Conservation (phyloP, 768 basidiomycete genomes). For the Podaxis sp. region DNA sequence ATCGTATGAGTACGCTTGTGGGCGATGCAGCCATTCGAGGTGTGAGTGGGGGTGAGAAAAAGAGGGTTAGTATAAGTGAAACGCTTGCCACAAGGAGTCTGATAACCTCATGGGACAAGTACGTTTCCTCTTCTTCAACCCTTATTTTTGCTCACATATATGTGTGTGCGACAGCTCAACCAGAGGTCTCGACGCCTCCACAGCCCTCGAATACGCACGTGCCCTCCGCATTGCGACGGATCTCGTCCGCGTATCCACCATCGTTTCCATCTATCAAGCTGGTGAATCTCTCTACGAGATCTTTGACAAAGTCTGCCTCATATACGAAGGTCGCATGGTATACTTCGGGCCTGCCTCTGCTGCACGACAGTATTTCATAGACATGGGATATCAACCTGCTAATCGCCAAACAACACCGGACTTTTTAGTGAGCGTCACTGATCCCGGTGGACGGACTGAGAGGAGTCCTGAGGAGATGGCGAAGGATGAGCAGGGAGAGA, state of each 20-base stretch:
- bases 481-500: constrained; percentile 16
- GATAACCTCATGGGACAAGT: constrained; percentile 81
- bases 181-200: constrained; percentile 64
- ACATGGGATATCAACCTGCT: constrained; percentile 61
- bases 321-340: constrained; percentile 74
- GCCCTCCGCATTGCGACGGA: constrained; percentile 68
- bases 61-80: constrained; percentile 68
- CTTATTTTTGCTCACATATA: not conserved
- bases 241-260: constrained; percentile 49
- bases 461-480: constrained; percentile 24
- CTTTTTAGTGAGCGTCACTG: constrained; percentile 61
- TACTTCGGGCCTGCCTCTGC: constrained; percentile 70
- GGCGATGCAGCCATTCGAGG: constrained; percentile 77
- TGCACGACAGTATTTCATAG: constrained; percentile 73
- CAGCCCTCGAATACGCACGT: constrained; percentile 71
- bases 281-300: constrained; percentile 63
- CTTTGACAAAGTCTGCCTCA: constrained; percentile 75
- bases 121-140: constrained; percentile 18
- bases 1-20: constrained; percentile 69
- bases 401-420: constrained; percentile 67
- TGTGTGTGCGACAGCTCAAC: constrained; percentile 50
- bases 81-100: constrained; percentile 59
- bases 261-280: constrained; percentile 86
- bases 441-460: constrained; percentile 52
- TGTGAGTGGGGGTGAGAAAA: constrained; percentile 77